Percentiles rank a stretch among this genome's conserved stretches.
phyloP scores from a whole-genome alignment of 768 basidiomycete genomes.

The Calocybe indica region DNA sequence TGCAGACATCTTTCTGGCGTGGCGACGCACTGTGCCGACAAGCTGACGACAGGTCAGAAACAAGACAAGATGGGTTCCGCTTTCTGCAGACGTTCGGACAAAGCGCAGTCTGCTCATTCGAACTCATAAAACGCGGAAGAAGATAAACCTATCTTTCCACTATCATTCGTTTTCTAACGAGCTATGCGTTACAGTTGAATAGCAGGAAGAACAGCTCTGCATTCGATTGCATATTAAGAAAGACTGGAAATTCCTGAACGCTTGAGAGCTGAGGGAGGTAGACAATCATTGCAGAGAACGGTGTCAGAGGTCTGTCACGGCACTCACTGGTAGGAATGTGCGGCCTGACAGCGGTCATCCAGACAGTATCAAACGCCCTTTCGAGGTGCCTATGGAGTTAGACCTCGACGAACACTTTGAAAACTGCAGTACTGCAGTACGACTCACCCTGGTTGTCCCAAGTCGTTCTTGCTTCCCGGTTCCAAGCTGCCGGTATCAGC shows the following conservation, averaged over 20 bases:
- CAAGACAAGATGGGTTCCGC: too few relatives aligned
- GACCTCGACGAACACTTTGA: neutral
- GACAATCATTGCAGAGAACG: neutral
- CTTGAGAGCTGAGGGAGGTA: constrained; percentile 8
- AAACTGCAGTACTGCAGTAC: too few relatives aligned
- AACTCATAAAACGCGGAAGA: too few relatives aligned
- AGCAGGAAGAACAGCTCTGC: too few relatives aligned
- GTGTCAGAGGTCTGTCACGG: neutral
- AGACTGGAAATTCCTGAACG: constrained; percentile 12
- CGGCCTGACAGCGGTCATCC: constrained; percentile 28
- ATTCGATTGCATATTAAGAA: neutral
- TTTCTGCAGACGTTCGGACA: too few relatives aligned
- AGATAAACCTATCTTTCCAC: too few relatives aligned
- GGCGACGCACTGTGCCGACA: too few relatives aligned
- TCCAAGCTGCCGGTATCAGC: constrained; percentile 37
- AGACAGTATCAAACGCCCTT: constrained; percentile 32
- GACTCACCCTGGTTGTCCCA: constrained; percentile 30
- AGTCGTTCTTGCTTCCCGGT: constrained; percentile 30
- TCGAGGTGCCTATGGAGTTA: neutral
- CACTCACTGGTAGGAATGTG: constrained; percentile 26
- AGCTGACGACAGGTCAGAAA: too few relatives aligned
- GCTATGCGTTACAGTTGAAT: too few relatives aligned
- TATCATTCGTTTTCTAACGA: too few relatives aligned
- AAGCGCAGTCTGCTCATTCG: too few relatives aligned
- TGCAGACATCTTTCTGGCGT: too few relatives aligned